phyloP scores from a whole-genome alignment of 2,329 filamentous ascomycete species.

The Diplocarpon mali region DNA sequence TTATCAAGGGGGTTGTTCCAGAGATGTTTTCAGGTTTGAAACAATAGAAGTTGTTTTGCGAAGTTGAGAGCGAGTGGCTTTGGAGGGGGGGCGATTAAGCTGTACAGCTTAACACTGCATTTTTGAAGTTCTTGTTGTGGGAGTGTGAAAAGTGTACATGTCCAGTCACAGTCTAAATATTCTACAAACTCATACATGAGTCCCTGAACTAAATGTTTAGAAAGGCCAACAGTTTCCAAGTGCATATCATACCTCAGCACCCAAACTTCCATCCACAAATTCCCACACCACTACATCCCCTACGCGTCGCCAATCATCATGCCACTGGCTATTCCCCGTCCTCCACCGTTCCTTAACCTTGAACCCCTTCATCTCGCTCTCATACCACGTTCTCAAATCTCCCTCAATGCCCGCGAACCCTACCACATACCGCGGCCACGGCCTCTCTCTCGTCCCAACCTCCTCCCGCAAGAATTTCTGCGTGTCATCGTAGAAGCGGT shows the following conservation, averaged over 20 bases:
- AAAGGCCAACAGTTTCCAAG: too few relatives aligned
- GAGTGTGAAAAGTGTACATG: too few relatives aligned
- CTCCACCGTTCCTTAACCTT: constrained; percentile 40
- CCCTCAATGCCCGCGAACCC: constrained; percentile 49
- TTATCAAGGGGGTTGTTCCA: too few relatives aligned
- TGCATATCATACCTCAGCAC: not conserved
- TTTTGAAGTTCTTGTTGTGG: too few relatives aligned
- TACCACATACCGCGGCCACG: constrained; percentile 45
- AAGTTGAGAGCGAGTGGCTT: too few relatives aligned
- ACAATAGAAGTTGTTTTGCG: too few relatives aligned
- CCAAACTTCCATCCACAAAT: constrained; percentile 16
- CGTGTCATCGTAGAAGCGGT: constrained; percentile 71
- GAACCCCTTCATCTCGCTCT: constrained; percentile 33
- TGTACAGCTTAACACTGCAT: too few relatives aligned
- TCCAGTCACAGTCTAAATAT: too few relatives aligned
- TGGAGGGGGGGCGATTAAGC: too few relatives aligned
- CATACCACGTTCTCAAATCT: constrained; percentile 34
- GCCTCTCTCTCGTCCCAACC: constrained; percentile 25
- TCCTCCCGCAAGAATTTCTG: constrained; percentile 39
- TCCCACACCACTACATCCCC: constrained; percentile 52
- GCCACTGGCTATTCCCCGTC: constrained; percentile 49
- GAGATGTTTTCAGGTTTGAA: too few relatives aligned
- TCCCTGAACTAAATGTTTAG: too few relatives aligned
- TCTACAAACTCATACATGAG: too few relatives aligned
- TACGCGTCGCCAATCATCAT: constrained; percentile 46